These are phyloP conservation scores for Bondarzewia mesenterica DNA, from an alignment of 1,284 basidiomycete species.

Conservation along the genomic window DNA sequence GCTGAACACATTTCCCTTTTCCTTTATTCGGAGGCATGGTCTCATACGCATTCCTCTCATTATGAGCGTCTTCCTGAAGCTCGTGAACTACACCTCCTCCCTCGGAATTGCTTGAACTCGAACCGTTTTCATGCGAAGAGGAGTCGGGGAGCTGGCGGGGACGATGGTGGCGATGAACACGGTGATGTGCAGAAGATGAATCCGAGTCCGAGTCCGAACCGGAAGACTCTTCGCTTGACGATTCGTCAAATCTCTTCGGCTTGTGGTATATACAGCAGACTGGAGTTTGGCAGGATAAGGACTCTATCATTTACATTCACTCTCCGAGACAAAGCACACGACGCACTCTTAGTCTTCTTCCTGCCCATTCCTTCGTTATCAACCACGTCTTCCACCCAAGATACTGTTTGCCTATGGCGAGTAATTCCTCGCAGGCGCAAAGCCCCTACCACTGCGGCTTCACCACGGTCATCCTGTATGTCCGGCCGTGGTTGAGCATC, in stretches of 20 bases:
- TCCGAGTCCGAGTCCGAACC: conserved; percentile 38
- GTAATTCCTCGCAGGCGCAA: conserved; percentile 48
- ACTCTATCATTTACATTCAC: too few species aligned
- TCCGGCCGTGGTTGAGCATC: conserved; percentile 30
- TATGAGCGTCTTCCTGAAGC: conserved; percentile 20
- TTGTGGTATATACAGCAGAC: conserved; percentile 90
- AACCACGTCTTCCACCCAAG: conserved; percentile 74
- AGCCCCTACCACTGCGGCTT: conserved; percentile 37
- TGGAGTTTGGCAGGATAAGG: too few species aligned
- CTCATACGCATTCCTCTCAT: conserved; percentile 52
- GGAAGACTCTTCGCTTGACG: conserved; percentile 60
- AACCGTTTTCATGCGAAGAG: conserved; percentile 16
- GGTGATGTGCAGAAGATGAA: conserved; percentile 28
- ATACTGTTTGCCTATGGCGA: conserved; percentile 41
- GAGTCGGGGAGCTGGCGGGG: conserved; percentile 20
- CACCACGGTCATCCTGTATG: conserved; percentile 6
- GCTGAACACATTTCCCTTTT: conserved; percentile 10
- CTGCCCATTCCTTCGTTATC: conserved; percentile 77
- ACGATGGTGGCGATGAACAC: conserved; percentile 17
- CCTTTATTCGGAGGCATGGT: conserved; percentile 34
- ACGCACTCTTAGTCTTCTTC: conserved; percentile 81
- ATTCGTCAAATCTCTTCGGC: conserved; percentile 71
- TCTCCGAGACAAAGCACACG: too few species aligned
- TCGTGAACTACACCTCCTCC: conserved; percentile 24
- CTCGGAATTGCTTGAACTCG: conserved; percentile 4